Conservation (phyloP, 768 basidiomycete species). For the Pulveroboletus sp. region DNA sequence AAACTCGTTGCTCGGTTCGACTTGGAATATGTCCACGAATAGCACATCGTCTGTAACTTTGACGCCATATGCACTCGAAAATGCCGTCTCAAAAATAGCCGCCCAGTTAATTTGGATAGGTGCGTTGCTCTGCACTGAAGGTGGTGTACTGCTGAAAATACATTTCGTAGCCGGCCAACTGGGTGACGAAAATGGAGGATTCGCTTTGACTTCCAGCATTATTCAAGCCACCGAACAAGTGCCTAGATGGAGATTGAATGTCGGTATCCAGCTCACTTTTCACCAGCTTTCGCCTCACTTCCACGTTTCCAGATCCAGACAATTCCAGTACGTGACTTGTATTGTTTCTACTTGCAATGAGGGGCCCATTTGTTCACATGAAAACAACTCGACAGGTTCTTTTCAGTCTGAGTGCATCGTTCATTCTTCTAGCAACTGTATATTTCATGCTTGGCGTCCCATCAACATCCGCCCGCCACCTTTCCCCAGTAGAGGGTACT, state of each 20-base stretch:
- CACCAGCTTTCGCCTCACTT: neutral
- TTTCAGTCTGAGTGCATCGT: neutral
- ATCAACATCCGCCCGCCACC: neutral
- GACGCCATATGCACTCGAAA: neutral
- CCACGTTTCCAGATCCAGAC: neutral
- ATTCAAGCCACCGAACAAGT: neutral
- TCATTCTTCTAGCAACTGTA: neutral
- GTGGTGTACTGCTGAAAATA: too few species aligned
- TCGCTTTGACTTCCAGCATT: neutral
- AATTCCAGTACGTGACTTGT: neutral
- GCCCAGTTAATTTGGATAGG: neutral
- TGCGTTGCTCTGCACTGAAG: neutral
- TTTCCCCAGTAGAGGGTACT: neutral
- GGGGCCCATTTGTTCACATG: too few species aligned
- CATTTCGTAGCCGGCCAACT: neutral
- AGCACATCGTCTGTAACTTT: neutral
- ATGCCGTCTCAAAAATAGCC: neutral
- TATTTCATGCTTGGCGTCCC: neutral
- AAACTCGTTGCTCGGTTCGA: neutral
- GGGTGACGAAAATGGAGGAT: neutral
- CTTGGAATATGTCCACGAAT: neutral
- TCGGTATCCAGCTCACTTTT: neutral
- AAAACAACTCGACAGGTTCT: neutral
- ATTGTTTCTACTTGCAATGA: neutral
- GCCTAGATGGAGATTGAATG: neutral